Evolutionary conservation across 2,329 filamentous ascomycete species (phyloP), one percentile per base, ranked within the genome.

Genomic region (Lecanicillium sp.): DNA sequence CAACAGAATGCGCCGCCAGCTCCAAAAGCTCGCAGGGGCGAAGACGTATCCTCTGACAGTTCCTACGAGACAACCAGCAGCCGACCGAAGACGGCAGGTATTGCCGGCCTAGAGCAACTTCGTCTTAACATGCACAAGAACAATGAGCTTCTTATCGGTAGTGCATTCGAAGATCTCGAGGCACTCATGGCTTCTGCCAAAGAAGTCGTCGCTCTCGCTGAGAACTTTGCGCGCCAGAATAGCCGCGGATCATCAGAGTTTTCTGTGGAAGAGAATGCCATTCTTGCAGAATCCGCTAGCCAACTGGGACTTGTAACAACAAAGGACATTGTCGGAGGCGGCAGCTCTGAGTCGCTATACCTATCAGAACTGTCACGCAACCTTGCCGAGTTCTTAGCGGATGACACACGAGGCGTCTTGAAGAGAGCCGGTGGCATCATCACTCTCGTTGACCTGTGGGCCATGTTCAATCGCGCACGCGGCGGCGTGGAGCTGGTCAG

Each of bases 111-210:
- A 2, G 92, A 98, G 58, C 82, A 87, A 52, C 79, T 88, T 45
- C 86, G 87, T 1, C 64, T 90, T 5, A 86, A 89, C 50, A 77
- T 88, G 54, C 83, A 87, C 41, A 90, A 87, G 64, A 95, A 94
- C 59, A 97, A 96, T 51, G 88, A 96, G 59, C 65, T 87, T 9
- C 81, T 96, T 36, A 95, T 98, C 47, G 90, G 90, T 18, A 88
- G 78, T 47, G 89, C 92, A 0, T 98, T 98, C 53, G 90, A 96
- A 57, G 92, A 98, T 54, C 74, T 98, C 0, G 90, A 97, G 57
- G 89, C 92, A 4, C 71, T 98, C 28, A 98, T 97, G 90, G 87
- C 89, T 3, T 96, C 90, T 4, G 92, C 92, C 5, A 96, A 97
- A 57, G 87, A 98, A 56, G 87, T 98, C 35, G 83, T 97, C 36